phyloP scores from a whole-genome alignment of 2,329 filamentous ascomycete genomes.

The Fusarium sambucinum region DNA sequence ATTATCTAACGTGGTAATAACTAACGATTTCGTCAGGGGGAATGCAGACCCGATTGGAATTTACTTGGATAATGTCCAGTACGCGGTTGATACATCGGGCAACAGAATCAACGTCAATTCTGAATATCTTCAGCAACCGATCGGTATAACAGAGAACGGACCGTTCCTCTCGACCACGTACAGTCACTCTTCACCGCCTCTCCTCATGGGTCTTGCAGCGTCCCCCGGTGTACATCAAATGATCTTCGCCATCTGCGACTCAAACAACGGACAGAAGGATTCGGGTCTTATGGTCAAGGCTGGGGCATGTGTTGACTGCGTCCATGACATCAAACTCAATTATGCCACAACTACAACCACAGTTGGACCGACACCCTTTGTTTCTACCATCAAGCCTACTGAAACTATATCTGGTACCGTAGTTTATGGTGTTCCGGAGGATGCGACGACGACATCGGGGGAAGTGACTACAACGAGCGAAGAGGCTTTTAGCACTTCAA shows the following conservation, averaged over 20 bases:
- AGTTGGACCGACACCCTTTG: not conserved
- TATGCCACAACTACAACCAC: not conserved
- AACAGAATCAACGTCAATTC: not conserved
- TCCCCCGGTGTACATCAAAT: not conserved
- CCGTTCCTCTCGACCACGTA: not conserved
- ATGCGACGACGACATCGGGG: not conserved
- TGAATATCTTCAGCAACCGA: not conserved
- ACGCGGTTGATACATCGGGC: not conserved
- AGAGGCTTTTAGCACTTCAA: not conserved
- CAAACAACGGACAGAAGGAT: not conserved
- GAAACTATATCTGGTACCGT: not conserved
- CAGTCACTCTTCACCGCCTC: not conserved
- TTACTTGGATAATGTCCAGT: not conserved
- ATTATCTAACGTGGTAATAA: not conserved
- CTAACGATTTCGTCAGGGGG: not conserved
- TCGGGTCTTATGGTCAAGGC: not conserved
- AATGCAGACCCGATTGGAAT: not conserved
- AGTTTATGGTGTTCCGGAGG: not conserved
- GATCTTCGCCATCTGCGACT: not conserved
- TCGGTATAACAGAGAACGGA: not conserved
- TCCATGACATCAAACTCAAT: not conserved
- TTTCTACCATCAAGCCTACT: not conserved
- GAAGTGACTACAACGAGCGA: not conserved
- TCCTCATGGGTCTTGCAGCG: not conserved
- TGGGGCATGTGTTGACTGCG: not conserved